Percentiles rank a stretch among this genome's conserved stretches.
Evolutionary conservation across 1,139 yeast genomes (phyloP).

Genomic region (Sporopachydermia cereana): DNA sequence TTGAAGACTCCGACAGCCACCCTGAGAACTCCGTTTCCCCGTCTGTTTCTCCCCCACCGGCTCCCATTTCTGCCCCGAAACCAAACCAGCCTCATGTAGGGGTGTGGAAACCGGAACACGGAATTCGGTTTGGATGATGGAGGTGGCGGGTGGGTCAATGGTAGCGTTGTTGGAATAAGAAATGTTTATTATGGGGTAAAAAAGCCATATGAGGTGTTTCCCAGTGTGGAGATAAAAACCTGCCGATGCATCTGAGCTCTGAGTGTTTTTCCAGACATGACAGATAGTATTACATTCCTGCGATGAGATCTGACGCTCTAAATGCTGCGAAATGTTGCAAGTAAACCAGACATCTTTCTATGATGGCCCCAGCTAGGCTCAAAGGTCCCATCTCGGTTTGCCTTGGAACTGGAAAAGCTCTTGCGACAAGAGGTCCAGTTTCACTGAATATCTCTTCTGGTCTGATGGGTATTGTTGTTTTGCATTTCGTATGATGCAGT

Average conservation of each 20-base stretch:
- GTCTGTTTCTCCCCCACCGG: slow-evolving; percentile 16
- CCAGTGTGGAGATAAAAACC: no score
- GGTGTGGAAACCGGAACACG: slow-evolving; percentile 27
- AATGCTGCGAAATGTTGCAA: slow-evolving; percentile 41
- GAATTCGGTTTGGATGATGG: slow-evolving; percentile 23
- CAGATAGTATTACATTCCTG: no score
- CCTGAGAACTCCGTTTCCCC: not conserved
- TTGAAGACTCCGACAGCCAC: not conserved
- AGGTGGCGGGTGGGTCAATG: slow-evolving; percentile 1
- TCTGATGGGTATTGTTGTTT: slow-evolving; percentile 44
- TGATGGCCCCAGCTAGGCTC: slow-evolving; percentile 58
- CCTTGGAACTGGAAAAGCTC: slow-evolving; percentile 52
- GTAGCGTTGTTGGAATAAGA: no score
- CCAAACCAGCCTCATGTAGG: slow-evolving; percentile 13
- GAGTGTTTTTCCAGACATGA: no score
- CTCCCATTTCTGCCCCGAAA: slow-evolving; percentile 14
- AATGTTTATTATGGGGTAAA: no score
- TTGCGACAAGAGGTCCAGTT: slow-evolving; percentile 54
- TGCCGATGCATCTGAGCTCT: no score
- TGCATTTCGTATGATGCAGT: slow-evolving; percentile 49
- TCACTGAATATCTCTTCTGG: slow-evolving; percentile 46
- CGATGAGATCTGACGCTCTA: no score
- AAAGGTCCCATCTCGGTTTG: slow-evolving; percentile 61
- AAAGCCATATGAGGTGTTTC: no score
- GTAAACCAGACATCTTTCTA: slow-evolving; percentile 36